A percentile compares a stretch with the other conserved stretches of the same genome.
Conservation (phyloP, 176 grass and related monocot genomes). For the Zizania latifolia region DNA sequence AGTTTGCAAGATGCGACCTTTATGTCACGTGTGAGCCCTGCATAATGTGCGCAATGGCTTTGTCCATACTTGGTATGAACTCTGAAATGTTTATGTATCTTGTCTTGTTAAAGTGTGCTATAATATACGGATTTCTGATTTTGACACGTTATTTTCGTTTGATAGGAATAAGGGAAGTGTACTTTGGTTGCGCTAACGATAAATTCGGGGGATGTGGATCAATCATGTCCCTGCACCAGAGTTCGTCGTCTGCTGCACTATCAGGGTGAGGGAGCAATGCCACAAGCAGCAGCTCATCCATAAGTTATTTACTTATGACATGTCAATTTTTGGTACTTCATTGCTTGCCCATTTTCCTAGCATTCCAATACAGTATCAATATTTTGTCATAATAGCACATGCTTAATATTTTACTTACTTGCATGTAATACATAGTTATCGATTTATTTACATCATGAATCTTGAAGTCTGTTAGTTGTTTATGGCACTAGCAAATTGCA, state of each 20-base stretch:
- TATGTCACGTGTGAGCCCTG: constrained; percentile 92
- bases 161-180: constrained; percentile 77
- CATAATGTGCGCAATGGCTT: constrained; percentile 82
- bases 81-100: constrained; percentile 17
- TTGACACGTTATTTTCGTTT: constrained; percentile 15
- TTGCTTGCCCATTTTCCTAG: neutral
- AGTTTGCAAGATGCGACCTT: constrained; percentile 69
- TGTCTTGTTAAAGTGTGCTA: neutral
- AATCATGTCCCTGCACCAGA: constrained; percentile 68
- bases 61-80: constrained; percentile 76
- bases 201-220: constrained; percentile 98
- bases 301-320: neutral
- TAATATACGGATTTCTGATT: neutral
- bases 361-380: neutral
- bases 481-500: neutral
- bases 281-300: neutral
- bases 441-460: constrained; percentile 1
- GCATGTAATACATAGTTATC: neutral
- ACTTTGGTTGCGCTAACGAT: constrained; percentile 82
- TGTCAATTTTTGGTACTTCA: neutral
- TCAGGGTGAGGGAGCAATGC: constrained; percentile 34
- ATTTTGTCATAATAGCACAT: neutral
- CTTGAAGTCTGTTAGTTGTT: neutral
- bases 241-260: constrained; percentile 30
- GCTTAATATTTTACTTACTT: neutral